phyloP scores from a whole-genome alignment of 2,329 filamentous ascomycete genomes.

The Drechslerella stenobrocha region DNA sequence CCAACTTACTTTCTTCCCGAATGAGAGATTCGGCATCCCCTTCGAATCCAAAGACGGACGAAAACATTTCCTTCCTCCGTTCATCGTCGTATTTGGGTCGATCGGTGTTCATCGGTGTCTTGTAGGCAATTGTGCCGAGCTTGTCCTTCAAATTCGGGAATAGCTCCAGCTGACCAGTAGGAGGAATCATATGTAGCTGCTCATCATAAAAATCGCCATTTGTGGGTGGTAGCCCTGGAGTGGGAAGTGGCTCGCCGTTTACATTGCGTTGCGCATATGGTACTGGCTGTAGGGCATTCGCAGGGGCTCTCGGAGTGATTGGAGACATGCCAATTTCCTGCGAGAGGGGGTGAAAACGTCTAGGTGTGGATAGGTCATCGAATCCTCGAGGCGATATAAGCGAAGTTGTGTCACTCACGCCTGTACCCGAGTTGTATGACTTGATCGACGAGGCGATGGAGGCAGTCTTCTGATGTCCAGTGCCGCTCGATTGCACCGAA shows the following conservation, averaged over 20 bases:
- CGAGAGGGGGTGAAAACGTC: conserved; percentile 51
- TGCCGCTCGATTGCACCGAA: conserved; percentile 48
- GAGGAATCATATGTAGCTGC: conserved; percentile 39
- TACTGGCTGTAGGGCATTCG: conserved; percentile 32
- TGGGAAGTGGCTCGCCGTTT: conserved; percentile 39
- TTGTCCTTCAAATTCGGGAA: conserved; percentile 61
- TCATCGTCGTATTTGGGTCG: conserved; percentile 62
- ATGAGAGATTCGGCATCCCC: conserved; percentile 79
- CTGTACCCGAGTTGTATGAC: conserved; percentile 55
- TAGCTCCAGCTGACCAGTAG: conserved; percentile 49
- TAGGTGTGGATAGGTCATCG: conserved; percentile 36
- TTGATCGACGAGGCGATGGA: conserved; percentile 65
- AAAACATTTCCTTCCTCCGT: conserved; percentile 85
- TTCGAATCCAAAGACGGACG: conserved; percentile 92
- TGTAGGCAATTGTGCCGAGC: conserved; percentile 51
- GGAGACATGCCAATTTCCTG: conserved; percentile 53
- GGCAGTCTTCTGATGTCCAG: conserved; percentile 55
- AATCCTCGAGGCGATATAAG: conserved; percentile 56
- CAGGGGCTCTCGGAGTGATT: conserved; percentile 54
- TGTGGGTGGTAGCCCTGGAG: conserved; percentile 29
- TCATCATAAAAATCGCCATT: conserved; percentile 47
- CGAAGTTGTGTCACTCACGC: conserved; percentile 54
- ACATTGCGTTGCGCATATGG: conserved; percentile 44
- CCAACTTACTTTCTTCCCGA: conserved; percentile 70
- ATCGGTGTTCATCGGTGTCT: conserved; percentile 54